A percentile compares a stretch with the other conserved stretches of the same genome.
Evolutionary conservation across 1,284 basidiomycete genomes (phyloP).

Genomic region (Lignosus rhinocerotis): DNA sequence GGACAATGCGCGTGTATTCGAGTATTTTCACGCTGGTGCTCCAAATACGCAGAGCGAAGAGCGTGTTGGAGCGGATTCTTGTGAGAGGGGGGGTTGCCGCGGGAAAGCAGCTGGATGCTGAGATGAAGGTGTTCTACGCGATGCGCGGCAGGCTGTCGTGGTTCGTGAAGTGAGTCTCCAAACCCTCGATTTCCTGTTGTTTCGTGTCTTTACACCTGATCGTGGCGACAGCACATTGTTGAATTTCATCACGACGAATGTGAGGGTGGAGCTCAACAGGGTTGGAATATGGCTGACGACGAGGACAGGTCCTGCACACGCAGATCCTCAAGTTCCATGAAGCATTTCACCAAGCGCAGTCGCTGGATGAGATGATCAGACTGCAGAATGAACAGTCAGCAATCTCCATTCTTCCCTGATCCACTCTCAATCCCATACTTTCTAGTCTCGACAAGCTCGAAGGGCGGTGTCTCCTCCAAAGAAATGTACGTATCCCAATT

Average conservation of each 20-base stretch:
- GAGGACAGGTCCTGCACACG: constrained; percentile 64
- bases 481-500: constrained; percentile 49
- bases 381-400: constrained; percentile 76
- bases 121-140: constrained; percentile 69
- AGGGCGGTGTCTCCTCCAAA: constrained; percentile 65
- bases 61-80: constrained; percentile 65
- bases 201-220: not conserved
- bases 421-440: not conserved
- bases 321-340: constrained; percentile 61
- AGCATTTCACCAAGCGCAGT: constrained; percentile 53
- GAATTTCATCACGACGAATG: constrained; percentile 74
- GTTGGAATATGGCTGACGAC: constrained; percentile 5
- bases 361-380: constrained; percentile 76
- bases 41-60: constrained; percentile 74
- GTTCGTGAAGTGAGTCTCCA: constrained; percentile 76
- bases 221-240: constrained; percentile 57
- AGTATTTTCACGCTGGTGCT: constrained; percentile 78
- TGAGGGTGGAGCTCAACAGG: constrained; percentile 34
- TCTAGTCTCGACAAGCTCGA: constrained; percentile 63
- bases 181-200: not conserved
- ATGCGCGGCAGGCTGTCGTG: constrained; percentile 76
- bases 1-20: constrained; percentile 60
- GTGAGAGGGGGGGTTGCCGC: constrained; percentile 47
- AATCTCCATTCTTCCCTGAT: not conserved
- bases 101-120: constrained; percentile 37